Conservation (phyloP, 345 rosid genomes). For the Rubroshorea leprosula region DNA sequence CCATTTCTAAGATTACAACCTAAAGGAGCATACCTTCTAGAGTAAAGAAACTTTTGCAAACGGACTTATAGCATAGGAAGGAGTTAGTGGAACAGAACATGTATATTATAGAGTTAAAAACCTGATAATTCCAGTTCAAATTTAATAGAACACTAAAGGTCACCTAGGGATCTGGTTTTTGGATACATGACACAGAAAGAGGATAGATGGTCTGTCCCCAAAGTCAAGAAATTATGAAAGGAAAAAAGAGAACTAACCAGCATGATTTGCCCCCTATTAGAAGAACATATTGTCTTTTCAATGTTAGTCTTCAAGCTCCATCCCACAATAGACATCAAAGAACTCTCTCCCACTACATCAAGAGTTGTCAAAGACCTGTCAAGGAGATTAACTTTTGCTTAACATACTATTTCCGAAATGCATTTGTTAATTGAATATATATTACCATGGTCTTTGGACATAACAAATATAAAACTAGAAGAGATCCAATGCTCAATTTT, state of each 20-base stretch:
- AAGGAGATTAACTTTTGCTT: conserved; percentile 10
- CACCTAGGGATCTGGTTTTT: not conserved
- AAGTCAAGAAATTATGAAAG: conserved; percentile 1
- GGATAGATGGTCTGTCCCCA: not conserved
- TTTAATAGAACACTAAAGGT: conserved; percentile 1
- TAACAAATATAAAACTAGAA: too few relatives aligned
- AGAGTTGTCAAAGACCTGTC: conserved; percentile 77
- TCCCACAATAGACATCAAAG: conserved; percentile 59
- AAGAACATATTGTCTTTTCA: conserved; percentile 54
- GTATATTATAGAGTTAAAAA: too few relatives aligned
- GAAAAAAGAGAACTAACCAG: conserved; percentile 49
- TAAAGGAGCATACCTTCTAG: not conserved
- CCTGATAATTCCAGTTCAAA: too few relatives aligned
- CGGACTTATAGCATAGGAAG: too few relatives aligned
- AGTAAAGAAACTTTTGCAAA: too few relatives aligned
- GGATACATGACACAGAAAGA: not conserved
- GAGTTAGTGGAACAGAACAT: too few relatives aligned
- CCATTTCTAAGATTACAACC: not conserved
- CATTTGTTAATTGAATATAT: not conserved
- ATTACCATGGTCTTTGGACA: too few relatives aligned
- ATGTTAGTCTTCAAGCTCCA: conserved; percentile 73
- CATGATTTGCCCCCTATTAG: conserved; percentile 48
- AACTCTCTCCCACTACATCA: conserved; percentile 60
- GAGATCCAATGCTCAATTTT: not conserved
- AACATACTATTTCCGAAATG: conserved; percentile 2